A percentile compares a stretch with the other conserved stretches of the same genome.
Conservation (phyloP, 2,329 filamentous ascomycete species). For the Fusarium heterosporum region DNA sequence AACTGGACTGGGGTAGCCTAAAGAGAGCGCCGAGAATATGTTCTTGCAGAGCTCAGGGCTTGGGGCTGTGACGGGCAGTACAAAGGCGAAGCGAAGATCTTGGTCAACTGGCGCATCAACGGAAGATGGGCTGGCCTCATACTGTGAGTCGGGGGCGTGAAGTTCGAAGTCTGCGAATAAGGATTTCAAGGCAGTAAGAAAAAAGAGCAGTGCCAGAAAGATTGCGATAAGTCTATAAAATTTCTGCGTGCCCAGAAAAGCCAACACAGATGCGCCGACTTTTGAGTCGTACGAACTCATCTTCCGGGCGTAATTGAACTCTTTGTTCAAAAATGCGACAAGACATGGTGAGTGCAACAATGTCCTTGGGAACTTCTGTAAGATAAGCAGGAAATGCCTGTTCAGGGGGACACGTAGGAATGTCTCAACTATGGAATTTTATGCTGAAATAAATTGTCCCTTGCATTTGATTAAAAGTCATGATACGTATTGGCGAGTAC, state of each 20-base stretch:
- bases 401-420: background rate
- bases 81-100: constrained; percentile 14
- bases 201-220: background rate
- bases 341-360: no score
- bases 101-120: background rate
- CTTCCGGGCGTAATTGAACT: background rate
- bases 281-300: background rate
- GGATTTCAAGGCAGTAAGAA: background rate
- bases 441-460: background rate
- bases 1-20: constrained; percentile 19
- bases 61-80: constrained; percentile 5
- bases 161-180: background rate
- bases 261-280: background rate
- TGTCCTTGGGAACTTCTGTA: background rate
- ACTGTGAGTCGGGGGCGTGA: background rate
- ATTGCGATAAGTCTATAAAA: background rate
- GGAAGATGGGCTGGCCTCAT: background rate
- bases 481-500: no score
- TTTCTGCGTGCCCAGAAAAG: background rate
- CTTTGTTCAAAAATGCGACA: no score
- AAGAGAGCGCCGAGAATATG: constrained; percentile 1
- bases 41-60: constrained; percentile 21
- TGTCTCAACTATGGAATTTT: background rate
- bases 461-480: no score
- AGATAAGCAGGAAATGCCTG: background rate